Conservation (phyloP, 2,329 filamentous ascomycete species). For the Phoma sp. region DNA sequence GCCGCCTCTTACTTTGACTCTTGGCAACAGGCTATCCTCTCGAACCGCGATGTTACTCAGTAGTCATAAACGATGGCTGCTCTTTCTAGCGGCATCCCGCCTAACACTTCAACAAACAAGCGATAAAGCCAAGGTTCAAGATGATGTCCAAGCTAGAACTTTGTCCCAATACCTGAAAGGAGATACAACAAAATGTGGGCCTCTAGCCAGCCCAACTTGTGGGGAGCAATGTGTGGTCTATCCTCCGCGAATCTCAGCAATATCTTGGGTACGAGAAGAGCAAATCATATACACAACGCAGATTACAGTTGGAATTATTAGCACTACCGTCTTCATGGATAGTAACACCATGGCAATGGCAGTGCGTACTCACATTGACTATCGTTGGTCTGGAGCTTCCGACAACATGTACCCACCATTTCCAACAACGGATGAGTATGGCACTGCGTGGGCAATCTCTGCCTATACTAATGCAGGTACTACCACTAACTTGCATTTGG, state of each 20-base stretch:
- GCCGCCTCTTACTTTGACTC: too few relatives aligned
- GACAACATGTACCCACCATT: not conserved
- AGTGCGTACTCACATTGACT: not conserved
- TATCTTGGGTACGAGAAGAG: constrained; percentile 27
- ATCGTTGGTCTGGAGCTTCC: not conserved
- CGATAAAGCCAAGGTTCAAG: too few relatives aligned
- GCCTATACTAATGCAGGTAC: not conserved
- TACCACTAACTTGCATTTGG: not conserved
- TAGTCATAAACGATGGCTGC: too few relatives aligned
- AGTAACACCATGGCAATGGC: not conserved
- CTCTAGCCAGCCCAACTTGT: not conserved
- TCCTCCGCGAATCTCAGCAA: not conserved
- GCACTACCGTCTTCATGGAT: constrained; percentile 6
- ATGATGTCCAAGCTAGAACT: not conserved
- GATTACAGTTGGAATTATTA: constrained; percentile 27
- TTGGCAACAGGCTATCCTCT: too few relatives aligned
- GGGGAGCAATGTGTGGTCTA: not conserved
- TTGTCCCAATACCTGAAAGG: not conserved
- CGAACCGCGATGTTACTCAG: too few relatives aligned
- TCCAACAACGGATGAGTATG: not conserved
- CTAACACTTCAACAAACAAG: too few relatives aligned
- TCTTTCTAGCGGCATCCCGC: too few relatives aligned
- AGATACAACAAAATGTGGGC: not conserved
- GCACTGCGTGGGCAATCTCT: not conserved
- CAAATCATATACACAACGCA: constrained; percentile 26